Conservation (phyloP, 2,329 filamentous ascomycete genomes). For the Phaeosphaeria sp. region DNA sequence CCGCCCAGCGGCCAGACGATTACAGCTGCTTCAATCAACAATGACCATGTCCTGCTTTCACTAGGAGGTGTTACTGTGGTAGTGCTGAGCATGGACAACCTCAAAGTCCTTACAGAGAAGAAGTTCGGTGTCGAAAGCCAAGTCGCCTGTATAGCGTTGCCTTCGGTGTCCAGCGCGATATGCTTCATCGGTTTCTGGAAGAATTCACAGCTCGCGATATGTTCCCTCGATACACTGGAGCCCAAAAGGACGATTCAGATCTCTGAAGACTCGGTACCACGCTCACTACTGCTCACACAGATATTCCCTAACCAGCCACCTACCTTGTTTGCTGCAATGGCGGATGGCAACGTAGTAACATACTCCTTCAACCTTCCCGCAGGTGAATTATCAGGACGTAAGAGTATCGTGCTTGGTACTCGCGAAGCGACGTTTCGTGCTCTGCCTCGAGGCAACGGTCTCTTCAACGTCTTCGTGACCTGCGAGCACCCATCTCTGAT, state of each 20-base stretch:
- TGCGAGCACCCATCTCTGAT: slow-evolving; percentile 95
- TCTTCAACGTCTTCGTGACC: slow-evolving; percentile 87
- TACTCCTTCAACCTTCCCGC: slow-evolving; percentile 72
- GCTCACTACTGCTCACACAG: slow-evolving; percentile 80
- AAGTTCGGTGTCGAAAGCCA: slow-evolving; percentile 72
- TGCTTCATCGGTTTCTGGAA: slow-evolving; percentile 90
- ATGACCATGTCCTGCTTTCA: slow-evolving; percentile 73
- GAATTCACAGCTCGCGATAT: slow-evolving; percentile 77
- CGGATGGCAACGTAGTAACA: slow-evolving; percentile 88
- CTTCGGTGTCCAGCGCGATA: slow-evolving; percentile 66
- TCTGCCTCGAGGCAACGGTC: slow-evolving; percentile 68
- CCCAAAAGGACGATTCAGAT: slow-evolving; percentile 64
- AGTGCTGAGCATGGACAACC: slow-evolving; percentile 68
- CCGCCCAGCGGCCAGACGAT: slow-evolving; percentile 63
- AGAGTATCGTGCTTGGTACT: slow-evolving; percentile 83
- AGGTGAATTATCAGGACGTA: slow-evolving; percentile 73
- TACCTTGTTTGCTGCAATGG: slow-evolving; percentile 87
- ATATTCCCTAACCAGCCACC: slow-evolving; percentile 71
- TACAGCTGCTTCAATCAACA: slow-evolving; percentile 78
- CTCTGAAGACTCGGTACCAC: slow-evolving; percentile 76
- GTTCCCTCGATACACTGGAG: slow-evolving; percentile 71
- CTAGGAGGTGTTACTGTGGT: slow-evolving; percentile 76
- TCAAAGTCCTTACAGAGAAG: slow-evolving; percentile 66
- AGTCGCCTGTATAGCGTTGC: slow-evolving; percentile 82
- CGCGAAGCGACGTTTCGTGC: slow-evolving; percentile 82